These are phyloP conservation scores for Falciphora oryzae DNA, from an alignment of 2,329 filamentous ascomycete genomes.

Conservation along the genomic window DNA sequence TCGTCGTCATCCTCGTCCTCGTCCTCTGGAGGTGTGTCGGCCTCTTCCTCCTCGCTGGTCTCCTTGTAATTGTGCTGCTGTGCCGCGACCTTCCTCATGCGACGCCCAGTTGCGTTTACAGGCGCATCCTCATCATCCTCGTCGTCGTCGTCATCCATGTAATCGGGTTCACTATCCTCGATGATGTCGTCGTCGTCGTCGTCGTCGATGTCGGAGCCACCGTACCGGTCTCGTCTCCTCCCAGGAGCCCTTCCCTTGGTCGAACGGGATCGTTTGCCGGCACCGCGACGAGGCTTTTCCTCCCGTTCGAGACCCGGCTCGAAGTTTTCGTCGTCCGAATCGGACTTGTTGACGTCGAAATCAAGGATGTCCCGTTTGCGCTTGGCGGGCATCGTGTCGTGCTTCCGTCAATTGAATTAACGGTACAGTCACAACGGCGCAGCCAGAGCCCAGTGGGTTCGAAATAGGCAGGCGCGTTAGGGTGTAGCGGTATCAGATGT, in stretches of 20 bases:
- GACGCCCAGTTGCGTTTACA: slow-evolving; percentile 36
- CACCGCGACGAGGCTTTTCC: slow-evolving; percentile 32
- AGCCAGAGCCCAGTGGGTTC: no score
- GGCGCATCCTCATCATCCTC: slow-evolving; percentile 30
- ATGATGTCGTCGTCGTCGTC: slow-evolving; percentile 51
- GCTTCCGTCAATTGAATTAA: not conserved
- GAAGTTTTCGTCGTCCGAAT: slow-evolving; percentile 62
- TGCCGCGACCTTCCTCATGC: slow-evolving; percentile 38
- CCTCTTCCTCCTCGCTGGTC: slow-evolving; percentile 32
- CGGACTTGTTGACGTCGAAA: slow-evolving; percentile 63
- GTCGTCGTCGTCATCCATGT: slow-evolving; percentile 36
- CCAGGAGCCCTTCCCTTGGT: slow-evolving; percentile 23
- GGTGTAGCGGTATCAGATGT: not conserved
- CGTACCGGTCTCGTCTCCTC: slow-evolving; percentile 39
- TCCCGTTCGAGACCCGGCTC: slow-evolving; percentile 44
- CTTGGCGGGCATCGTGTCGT: slow-evolving; percentile 38
- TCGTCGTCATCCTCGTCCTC: slow-evolving; percentile 34
- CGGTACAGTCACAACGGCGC: no score
- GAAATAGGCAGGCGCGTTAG: not conserved
- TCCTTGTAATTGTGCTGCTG: slow-evolving; percentile 41
- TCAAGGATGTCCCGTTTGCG: slow-evolving; percentile 51
- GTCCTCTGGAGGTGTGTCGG: slow-evolving; percentile 31
- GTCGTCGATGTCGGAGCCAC: slow-evolving; percentile 57
- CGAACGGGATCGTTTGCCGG: slow-evolving; percentile 28
- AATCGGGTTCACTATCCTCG: slow-evolving; percentile 47